A percentile compares a stretch with the other conserved stretches of the same genome.
phyloP scores from a whole-genome alignment of 2,329 filamentous ascomycete genomes.

The Pseudogymnoascus sp. region DNA sequence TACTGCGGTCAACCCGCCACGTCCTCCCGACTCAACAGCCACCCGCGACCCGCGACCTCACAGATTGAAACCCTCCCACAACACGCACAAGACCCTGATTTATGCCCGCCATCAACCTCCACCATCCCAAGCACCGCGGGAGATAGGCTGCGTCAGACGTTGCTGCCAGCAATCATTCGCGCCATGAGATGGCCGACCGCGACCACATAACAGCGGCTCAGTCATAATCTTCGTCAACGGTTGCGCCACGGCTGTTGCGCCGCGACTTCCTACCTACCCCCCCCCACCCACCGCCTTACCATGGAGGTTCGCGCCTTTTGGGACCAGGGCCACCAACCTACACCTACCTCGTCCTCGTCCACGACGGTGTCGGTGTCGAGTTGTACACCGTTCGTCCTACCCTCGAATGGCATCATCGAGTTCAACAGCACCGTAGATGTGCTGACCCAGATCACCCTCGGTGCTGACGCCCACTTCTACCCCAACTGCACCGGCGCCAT shows the following conservation, averaged over 20 bases:
- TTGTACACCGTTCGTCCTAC: constrained; percentile 55
- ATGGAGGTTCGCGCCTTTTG: constrained; percentile 1
- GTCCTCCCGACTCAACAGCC: background rate
- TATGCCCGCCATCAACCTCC: background rate
- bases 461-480: constrained; percentile 39
- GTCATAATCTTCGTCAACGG: background rate
- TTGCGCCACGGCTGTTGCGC: background rate
- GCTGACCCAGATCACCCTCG: constrained; percentile 39
- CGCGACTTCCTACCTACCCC: background rate
- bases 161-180: background rate
- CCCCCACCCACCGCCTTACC: background rate
- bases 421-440: constrained; percentile 27
- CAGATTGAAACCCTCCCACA: background rate
- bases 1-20: background rate
- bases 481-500: constrained; percentile 37
- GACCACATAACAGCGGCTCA: background rate
- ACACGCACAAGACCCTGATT: background rate
- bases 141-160: background rate
- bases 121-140: background rate
- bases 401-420: constrained; percentile 44
- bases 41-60: background rate
- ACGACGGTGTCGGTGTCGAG: constrained; percentile 30
- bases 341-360: constrained; percentile 26
- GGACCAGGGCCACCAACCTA: constrained; percentile 15
- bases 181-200: background rate